Evolutionary conservation across 768 basidiomycete genomes (phyloP).

Genomic region (Lactarius vividus): DNA sequence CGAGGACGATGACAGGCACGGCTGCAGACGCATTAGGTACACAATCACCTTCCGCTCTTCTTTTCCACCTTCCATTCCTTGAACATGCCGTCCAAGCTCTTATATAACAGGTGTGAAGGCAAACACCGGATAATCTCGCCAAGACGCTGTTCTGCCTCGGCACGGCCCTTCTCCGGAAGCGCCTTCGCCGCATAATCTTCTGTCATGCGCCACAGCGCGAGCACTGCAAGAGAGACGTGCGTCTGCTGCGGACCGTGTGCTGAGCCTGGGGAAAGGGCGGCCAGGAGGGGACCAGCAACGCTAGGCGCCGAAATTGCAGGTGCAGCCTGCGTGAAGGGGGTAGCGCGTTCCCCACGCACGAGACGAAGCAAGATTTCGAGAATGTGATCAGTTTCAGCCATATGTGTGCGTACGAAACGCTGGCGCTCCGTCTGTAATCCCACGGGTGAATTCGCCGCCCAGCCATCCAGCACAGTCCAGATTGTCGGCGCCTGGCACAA

Average conservation of each 20-base stretch:
- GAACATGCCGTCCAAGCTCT: slow-evolving; percentile 92
- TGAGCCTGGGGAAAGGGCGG: slow-evolving; percentile 70
- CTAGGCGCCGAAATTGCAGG: slow-evolving; percentile 60
- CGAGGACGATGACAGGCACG: slow-evolving; percentile 13
- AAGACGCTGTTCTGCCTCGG: slow-evolving; percentile 69
- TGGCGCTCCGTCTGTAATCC: slow-evolving; percentile 75
- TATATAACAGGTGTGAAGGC: slow-evolving; percentile 84
- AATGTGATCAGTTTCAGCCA: slow-evolving; percentile 83
- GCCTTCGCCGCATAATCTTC: slow-evolving; percentile 79
- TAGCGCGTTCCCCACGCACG: slow-evolving; percentile 84
- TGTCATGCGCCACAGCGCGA: slow-evolving; percentile 85
- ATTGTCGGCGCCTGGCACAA: slow-evolving; percentile 79
- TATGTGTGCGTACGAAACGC: slow-evolving; percentile 85
- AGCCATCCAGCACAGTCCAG: slow-evolving; percentile 84
- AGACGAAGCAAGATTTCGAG: slow-evolving; percentile 91
- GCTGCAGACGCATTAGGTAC: slow-evolving; percentile 9
- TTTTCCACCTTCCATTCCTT: slow-evolving; percentile 88
- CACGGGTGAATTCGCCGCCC: slow-evolving; percentile 81
- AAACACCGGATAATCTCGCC: slow-evolving; percentile 89
- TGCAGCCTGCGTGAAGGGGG: slow-evolving; percentile 60
- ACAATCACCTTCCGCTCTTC: slow-evolving; percentile 53
- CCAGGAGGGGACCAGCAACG: slow-evolving; percentile 65
- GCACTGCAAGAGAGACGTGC: slow-evolving; percentile 87
- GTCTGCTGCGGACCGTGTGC: slow-evolving; percentile 89
- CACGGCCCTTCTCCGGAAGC: slow-evolving; percentile 55